Evolutionary conservation across 139 green algal genomes (phyloP).

Genomic region (Nannochloris sp.): DNA sequence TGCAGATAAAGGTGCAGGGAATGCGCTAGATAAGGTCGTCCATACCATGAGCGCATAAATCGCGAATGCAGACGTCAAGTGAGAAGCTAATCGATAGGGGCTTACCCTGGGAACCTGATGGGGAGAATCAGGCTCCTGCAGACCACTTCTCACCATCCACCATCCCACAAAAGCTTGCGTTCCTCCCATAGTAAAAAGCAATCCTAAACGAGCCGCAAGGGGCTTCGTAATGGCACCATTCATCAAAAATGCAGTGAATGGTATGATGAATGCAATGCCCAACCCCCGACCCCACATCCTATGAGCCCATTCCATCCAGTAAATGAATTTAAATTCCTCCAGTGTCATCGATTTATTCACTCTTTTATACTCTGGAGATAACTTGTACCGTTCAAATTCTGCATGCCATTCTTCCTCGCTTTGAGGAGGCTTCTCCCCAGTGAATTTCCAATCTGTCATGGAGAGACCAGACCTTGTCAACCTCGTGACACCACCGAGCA

Average conservation of each 20-base stretch:
- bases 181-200: constrained; percentile 85
- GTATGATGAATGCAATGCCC: constrained; percentile 71
- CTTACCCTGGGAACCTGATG: constrained; percentile 76
- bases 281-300: constrained; percentile 79
- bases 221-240: constrained; percentile 55
- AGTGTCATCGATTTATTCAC: constrained; percentile 84
- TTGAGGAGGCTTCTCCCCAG: constrained; percentile 57
- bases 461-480: constrained; percentile 92
- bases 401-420: constrained; percentile 64
- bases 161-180: constrained; percentile 91
- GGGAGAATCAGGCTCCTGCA: constrained; percentile 49
- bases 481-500: constrained; percentile 91
- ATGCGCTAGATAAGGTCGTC: constrained; percentile 75
- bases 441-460: constrained; percentile 99
- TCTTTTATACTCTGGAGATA: constrained; percentile 78
- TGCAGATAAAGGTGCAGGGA: constrained; percentile 23
- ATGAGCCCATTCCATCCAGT: constrained; percentile 98
- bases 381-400: constrained; percentile 90
- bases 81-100: constrained; percentile 89
- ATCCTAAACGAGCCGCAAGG: constrained; percentile 62
- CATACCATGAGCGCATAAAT: constrained; percentile 90
- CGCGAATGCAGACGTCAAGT: constrained; percentile 89
- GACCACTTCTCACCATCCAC: constrained; percentile 89
- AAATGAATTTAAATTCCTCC: constrained; percentile 99
- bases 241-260: constrained; percentile 68